phyloP scores from a whole-genome alignment of 495 filamentous ascomycete genomes.

The Aspergillus nanangensis region DNA sequence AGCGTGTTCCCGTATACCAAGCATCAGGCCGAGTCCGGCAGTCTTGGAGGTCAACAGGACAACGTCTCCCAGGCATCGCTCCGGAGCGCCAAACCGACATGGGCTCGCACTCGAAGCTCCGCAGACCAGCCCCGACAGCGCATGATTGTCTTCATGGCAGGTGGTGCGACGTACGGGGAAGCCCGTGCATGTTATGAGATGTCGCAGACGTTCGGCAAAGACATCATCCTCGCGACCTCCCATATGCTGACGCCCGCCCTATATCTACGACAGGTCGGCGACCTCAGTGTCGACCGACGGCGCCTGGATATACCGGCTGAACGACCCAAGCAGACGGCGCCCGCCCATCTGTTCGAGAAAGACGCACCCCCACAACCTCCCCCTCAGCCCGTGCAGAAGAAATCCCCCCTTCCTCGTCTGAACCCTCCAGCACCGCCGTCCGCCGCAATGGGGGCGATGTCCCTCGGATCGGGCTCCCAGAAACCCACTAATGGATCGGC shows the following conservation, averaged over 20 bases:
- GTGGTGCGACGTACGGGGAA: constrained; percentile 91
- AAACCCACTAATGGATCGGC: constrained; percentile 26
- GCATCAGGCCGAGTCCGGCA: constrained; percentile 64
- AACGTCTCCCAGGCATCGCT: constrained; percentile 70
- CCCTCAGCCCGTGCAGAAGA: constrained; percentile 34
- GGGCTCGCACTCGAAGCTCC: constrained; percentile 76
- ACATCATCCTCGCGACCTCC: constrained; percentile 85
- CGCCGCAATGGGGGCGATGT: constrained; percentile 55
- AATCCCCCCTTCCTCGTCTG: constrained; percentile 20
- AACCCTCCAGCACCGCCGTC: constrained; percentile 47
- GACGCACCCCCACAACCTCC: constrained; percentile 55
- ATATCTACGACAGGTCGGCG: constrained; percentile 76
- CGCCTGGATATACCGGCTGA: constrained; percentile 78
- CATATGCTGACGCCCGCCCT: constrained; percentile 84
- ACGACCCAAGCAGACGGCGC: constrained; percentile 71
- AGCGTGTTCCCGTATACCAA: constrained; percentile 75
- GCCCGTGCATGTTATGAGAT: constrained; percentile 85
- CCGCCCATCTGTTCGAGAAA: constrained; percentile 82
- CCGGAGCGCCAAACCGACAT: constrained; percentile 85
- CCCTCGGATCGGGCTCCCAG: constrained; percentile 34
- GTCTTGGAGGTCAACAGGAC: constrained; percentile 45
- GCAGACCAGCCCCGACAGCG: constrained; percentile 81
- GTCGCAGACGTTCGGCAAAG: constrained; percentile 61
- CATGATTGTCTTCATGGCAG: constrained; percentile 92
- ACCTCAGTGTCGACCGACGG: constrained; percentile 69